Conservation (phyloP, 192 early-diverging fungal species). For the Mortierella antarctica region DNA sequence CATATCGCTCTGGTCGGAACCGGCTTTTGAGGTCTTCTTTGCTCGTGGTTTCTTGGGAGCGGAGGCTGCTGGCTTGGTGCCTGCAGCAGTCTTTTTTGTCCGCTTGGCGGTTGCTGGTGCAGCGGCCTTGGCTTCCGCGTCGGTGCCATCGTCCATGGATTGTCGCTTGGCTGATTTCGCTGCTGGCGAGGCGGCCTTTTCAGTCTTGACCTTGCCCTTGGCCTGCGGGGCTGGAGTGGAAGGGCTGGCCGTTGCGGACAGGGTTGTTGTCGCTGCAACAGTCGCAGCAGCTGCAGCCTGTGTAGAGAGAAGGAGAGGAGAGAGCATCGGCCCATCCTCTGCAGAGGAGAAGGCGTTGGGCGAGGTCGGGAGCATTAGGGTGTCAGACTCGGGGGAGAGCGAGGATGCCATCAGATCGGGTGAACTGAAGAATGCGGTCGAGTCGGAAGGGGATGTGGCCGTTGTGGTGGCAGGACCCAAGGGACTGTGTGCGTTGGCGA, state of each 20-base stretch:
- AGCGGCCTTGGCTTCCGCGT: slow-evolving; percentile 20
- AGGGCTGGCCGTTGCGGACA: background rate
- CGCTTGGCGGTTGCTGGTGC: slow-evolving; percentile 32
- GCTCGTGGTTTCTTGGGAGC: slow-evolving; percentile 43
- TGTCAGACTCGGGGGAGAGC: slow-evolving; percentile 39
- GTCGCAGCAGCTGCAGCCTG: background rate
- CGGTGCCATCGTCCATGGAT: slow-evolving; percentile 37
- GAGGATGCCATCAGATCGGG: slow-evolving; percentile 45
- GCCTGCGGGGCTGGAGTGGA: background rate
- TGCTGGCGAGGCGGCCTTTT: slow-evolving; percentile 19
- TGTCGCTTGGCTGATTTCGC: slow-evolving; percentile 40
- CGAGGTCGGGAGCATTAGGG: slow-evolving; percentile 42
- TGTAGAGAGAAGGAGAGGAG: slow-evolving; percentile 23
- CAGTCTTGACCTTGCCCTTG: slow-evolving; percentile 23
- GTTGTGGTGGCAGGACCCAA: background rate
- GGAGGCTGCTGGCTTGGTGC: slow-evolving; percentile 21
- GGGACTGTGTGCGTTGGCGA: slow-evolving; percentile 13
- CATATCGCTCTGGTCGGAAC: slow-evolving; percentile 50
- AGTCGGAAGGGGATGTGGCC: slow-evolving; percentile 41
- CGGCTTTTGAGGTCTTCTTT: slow-evolving; percentile 38
- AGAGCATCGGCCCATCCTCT: slow-evolving; percentile 38
- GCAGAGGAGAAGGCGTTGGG: slow-evolving; percentile 32
- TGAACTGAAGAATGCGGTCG: slow-evolving; percentile 45
- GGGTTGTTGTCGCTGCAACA: slow-evolving; percentile 1
- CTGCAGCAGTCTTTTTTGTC: slow-evolving; percentile 27